Base-by-base conservation (phyloP, 2,329 filamentous ascomycete genomes). In the Alternaria sp. region DNA sequence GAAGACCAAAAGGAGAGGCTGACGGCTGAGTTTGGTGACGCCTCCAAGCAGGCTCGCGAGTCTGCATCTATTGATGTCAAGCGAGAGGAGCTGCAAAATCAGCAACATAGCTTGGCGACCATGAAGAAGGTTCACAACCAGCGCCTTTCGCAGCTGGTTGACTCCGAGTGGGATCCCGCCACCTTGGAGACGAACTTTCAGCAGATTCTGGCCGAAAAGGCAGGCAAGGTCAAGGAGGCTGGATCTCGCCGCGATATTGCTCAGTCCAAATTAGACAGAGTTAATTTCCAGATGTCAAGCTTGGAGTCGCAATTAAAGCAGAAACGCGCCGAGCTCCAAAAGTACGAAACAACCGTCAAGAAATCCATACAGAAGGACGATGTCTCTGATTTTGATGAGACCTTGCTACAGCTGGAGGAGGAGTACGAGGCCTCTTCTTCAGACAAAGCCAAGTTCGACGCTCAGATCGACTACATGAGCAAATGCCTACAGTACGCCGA, bases 21-120 rank as follows among this genome's bases (percentile, higher is more conserved):
- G 28, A 89, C 90, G 42, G 81, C 84, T n/a, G 94, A 98, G 72
- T 85, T 97, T 34, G 85, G 93, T 8, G 90, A 96, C 69, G 92
- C 90, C 58, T 96, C 91, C 2, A 88, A 89, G 56, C 85, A 91
- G 56, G 92, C 93, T 5, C 88, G 89, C 4, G 93, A 96, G 62
- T 85, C 93, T 36, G 95, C 94, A 11, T 89, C 91, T 68, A 83
- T 99, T 10, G 91, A 96, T 56, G 88, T 91, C 67, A 84, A 93
- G 33, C 93, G 90, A 70, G 93, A 93, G 67, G 91, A 97, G 71
- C 78, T 92, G 28, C 86, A 86, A 62, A 89, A 92, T 65, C 86
- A 89, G 54, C 86, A 90, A 74, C 85, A 86, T 33, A 90, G 90
- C 61, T 81, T 98, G 2, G 85, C 93, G 8, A 95, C 91, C 0